phyloP scores from a whole-genome alignment of 2,329 filamentous ascomycete genomes.

The Xylaria sp. region DNA sequence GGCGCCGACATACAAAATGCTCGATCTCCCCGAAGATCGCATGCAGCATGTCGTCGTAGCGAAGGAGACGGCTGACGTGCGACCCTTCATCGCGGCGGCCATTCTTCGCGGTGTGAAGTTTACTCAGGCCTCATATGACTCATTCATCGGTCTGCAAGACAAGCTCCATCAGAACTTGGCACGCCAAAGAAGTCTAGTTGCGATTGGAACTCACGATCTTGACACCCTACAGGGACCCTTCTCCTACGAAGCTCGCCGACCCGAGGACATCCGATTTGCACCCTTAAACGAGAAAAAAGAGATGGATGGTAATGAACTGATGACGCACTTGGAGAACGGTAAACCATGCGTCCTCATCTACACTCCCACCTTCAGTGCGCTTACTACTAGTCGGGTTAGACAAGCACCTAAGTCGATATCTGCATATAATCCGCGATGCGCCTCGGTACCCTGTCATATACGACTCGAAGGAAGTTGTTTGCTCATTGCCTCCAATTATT shows the following conservation, averaged over 20 bases:
- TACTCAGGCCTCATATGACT: conserved; percentile 90
- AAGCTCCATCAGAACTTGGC: conserved; percentile 98
- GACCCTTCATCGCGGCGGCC: conserved; percentile 89
- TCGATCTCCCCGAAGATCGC: conserved; percentile 76
- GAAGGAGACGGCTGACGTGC: conserved; percentile 78
- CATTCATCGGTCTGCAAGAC: conserved; percentile 97
- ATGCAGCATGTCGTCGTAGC: conserved; percentile 84
- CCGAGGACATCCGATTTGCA: conserved; percentile 90
- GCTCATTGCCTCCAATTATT: conserved; percentile 96
- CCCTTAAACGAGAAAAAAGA: conserved; percentile 92
- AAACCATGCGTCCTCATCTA: conserved; percentile 7
- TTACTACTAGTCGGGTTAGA: conserved; percentile 59
- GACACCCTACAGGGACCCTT: conserved; percentile 95
- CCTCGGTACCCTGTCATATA: conserved; percentile 96
- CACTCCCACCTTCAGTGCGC: neutral
- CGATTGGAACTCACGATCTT: conserved; percentile 96
- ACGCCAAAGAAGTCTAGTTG: conserved; percentile 90
- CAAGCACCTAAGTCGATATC: conserved; percentile 87
- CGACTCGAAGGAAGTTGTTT: conserved; percentile 86
- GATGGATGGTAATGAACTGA: conserved; percentile 88
- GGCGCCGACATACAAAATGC: conserved; percentile 82
- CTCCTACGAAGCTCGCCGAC: conserved; percentile 91
- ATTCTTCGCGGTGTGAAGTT: conserved; percentile 93
- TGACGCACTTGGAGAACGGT: conserved; percentile 88
- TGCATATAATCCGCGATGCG: conserved; percentile 94